Conservation (phyloP, 2,329 filamentous ascomycete genomes). For the Cadophora malorum region DNA sequence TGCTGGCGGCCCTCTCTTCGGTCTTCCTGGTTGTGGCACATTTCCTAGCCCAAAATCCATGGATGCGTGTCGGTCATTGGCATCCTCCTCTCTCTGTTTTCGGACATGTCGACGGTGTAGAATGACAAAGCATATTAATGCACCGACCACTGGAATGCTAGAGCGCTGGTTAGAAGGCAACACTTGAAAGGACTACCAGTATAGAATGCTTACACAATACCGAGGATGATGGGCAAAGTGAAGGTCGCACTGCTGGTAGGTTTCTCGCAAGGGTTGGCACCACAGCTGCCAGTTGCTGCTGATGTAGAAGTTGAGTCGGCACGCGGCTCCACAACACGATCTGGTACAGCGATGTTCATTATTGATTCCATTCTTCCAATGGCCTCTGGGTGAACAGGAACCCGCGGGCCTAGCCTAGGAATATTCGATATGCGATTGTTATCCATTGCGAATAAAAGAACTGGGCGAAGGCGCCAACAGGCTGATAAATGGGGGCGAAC, state of each 20-base stretch:
- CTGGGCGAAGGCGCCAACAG: conserved; percentile 11
- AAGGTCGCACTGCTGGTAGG: conserved; percentile 60
- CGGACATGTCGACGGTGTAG: conserved; percentile 80
- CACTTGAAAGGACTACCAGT: neutral
- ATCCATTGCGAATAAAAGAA: conserved; percentile 33
- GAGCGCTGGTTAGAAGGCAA: neutral
- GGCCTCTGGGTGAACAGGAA: conserved; percentile 30
- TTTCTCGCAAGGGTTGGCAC: conserved; percentile 63
- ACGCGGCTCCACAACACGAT: conserved; percentile 37
- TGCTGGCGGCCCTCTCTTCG: conserved; percentile 28
- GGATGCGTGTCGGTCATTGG: conserved; percentile 84
- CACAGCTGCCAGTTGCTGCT: conserved; percentile 42
- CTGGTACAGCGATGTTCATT: conserved; percentile 38
- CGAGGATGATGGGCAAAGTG: conserved; percentile 71
- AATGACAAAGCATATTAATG: conserved; percentile 71
- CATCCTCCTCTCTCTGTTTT: conserved; percentile 78
- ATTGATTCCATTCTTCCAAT: conserved; percentile 38
- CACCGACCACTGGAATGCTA: conserved; percentile 78
- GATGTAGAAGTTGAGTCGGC: conserved; percentile 34
- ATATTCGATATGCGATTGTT: conserved; percentile 37
- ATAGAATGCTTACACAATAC: conserved; percentile 67
- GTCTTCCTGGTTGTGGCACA: conserved; percentile 43
- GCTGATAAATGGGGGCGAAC: neutral
- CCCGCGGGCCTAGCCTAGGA: conserved; percentile 40
- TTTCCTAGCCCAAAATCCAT: conserved; percentile 88